These are phyloP conservation scores for Podaxis pistillaris DNA, from an alignment of 768 basidiomycete species.

Conservation along the genomic window DNA sequence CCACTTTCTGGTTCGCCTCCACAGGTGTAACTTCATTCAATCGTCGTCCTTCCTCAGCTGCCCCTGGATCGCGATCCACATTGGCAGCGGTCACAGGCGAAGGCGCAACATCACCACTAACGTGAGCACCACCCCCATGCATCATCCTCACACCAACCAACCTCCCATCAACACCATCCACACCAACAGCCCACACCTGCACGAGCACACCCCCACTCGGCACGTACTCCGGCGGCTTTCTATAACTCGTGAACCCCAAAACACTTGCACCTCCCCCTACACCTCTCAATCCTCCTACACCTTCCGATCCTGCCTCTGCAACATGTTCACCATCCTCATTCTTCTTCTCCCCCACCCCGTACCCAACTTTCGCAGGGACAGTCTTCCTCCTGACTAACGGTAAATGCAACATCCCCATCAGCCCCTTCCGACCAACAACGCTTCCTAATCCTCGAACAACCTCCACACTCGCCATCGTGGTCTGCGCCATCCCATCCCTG, in stretches of 20 bases:
- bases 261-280: slow-evolving; percentile 23
- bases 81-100: background rate
- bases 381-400: slow-evolving; percentile 19
- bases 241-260: slow-evolving; percentile 69
- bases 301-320: slow-evolving; percentile 20
- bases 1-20: slow-evolving; percentile 2
- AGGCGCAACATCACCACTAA: background rate
- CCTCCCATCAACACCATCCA: slow-evolving; percentile 72
- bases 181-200: slow-evolving; percentile 86
- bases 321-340: slow-evolving; percentile 4
- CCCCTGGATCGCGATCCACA: slow-evolving; percentile 2
- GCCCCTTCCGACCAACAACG: slow-evolving; percentile 13
- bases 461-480: slow-evolving; percentile 87
- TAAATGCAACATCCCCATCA: slow-evolving; percentile 18
- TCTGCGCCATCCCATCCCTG: slow-evolving; percentile 74
- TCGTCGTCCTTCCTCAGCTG: slow-evolving; percentile 6
- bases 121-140: slow-evolving; percentile 9
- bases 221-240: slow-evolving; percentile 72
- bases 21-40: slow-evolving; percentile 2
- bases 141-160: slow-evolving; percentile 51
- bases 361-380: slow-evolving; percentile 6
- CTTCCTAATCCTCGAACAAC: slow-evolving; percentile 58
- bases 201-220: slow-evolving; percentile 70
- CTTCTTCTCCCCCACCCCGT: background rate
- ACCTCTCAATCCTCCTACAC: slow-evolving; percentile 21